Conservation (phyloP, 345 rosid genomes). For the Hibiscus mutabilis region DNA sequence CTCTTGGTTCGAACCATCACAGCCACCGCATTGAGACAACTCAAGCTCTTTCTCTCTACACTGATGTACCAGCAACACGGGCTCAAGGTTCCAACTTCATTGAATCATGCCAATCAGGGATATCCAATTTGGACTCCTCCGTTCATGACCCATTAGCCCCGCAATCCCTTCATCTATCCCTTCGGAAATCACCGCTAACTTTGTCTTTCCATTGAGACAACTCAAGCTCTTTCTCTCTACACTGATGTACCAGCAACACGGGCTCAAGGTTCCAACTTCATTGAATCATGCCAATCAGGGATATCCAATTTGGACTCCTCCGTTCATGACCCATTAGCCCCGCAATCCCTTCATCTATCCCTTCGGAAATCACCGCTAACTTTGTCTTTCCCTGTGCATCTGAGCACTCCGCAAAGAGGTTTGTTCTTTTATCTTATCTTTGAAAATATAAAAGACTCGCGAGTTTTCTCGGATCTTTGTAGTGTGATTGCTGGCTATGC, state of each 20-base stretch:
- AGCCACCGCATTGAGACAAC: constrained; percentile 16
- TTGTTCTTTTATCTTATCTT: background rate
- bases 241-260: constrained; percentile 44
- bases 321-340: constrained; percentile 67
- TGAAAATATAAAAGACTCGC: background rate
- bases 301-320: constrained; percentile 62
- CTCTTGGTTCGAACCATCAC: constrained; percentile 32
- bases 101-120: constrained; percentile 59
- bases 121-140: constrained; percentile 67
- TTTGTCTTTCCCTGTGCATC: no score
- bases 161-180: no score
- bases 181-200: no score
- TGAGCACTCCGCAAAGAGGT: constrained; percentile 36
- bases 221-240: constrained; percentile 33
- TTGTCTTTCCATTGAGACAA: constrained; percentile 4
- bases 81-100: constrained; percentile 39
- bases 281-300: constrained; percentile 60
- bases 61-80: constrained; percentile 43
- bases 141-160: constrained; percentile 60
- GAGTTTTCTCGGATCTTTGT: background rate
- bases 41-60: constrained; percentile 33
- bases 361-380: no score
- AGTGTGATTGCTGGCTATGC: background rate
- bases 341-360: constrained; percentile 35
- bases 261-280: constrained; percentile 37